Evolutionary conservation across 805 yeast genomes (phyloP), one percentile per base, ranked within the genome.

Genomic region (Yarrowia porcina): DNA sequence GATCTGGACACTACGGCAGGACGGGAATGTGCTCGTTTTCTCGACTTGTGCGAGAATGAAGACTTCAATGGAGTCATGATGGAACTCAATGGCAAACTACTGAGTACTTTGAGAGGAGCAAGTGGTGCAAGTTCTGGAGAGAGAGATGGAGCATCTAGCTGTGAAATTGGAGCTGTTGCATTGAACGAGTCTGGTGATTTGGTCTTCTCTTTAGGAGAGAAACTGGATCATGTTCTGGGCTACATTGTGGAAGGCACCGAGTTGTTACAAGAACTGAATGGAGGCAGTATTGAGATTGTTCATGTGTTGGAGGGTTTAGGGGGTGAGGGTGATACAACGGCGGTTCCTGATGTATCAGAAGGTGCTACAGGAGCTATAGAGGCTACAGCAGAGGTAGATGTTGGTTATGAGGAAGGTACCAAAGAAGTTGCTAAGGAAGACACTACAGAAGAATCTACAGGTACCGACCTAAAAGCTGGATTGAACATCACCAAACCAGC

Each of bases 171-270:
- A 9, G 36, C 59, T 23, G 59, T 52, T 4, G 59, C 35, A 4
- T 5, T 52, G 25, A 10, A 15, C 8, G 35, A 17, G 7, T 8
- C 9, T 13, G 59, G 44, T 2, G 59, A 52, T 30, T 33, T 52
- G 3, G 18, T 52, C 0, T 52, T 52, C 11, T 52, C 59, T 1
- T 9, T 39, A 67, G 72, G 87, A 81, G 97, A 91, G 69, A 88
- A 88, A 28, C 77, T 94, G 70, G 97, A 93, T 71, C 76, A 81
- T 57, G 76, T 93, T n/a, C 78, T 93, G 64, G 97, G 93, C 72
- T 86, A 87, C 61, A 96, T 89, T 65, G 97, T 93, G 1, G 91
- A 92, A 18, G 97, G 92, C 67, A 84, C 92, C 27, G 96, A 93
- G 73, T 93, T 96, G 1, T 71, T 75, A 39, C 88, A 88, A 72